Evolutionary conservation across 129 eudicot genomes (phyloP), one percentile per base, ranked within the genome.

Genomic region (Pseudognaphalium luteoalbum): DNA sequence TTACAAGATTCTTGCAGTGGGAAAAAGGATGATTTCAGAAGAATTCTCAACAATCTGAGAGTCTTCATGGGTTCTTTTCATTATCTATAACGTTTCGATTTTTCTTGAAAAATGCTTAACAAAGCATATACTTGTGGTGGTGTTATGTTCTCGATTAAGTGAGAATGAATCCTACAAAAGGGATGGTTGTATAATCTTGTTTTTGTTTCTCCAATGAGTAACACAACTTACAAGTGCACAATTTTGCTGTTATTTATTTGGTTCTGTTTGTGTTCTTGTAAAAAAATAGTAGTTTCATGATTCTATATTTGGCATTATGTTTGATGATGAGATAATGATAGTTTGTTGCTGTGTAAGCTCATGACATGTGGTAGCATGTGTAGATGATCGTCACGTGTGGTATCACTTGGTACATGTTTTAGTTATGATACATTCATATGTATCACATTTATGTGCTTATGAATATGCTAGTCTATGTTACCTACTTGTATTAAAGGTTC

Each of bases 11-110:
- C 70, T 67, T 60, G 42, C 25, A 50, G 6, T 50, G 61, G 32
- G 17, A 22, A 54, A 42, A 73, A 73, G 21, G 41, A 60, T 20
- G 22, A 35, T 57, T 21, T 22, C 3, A 20, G 25, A 67, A 57
- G 57, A 66, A 73, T 64, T 73, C 83, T 73, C 83, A 80, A 80
- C 79, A 74, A 80, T 71, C 79, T 66, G 80, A 80, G 80, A 60
- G 47, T 74, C 71, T 80, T 66, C 58, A 22, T 59, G 63, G 15
- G 15, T 62, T 34, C 12, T 70, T 30, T 52, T 37, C 15, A 34
- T 34, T 8, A 20, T 50, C 1, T 52, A n/a, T 65, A 4, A 76
- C 54, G 29, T 66, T 65, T 76, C 32, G 14, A 34, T 74, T 42
- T 75, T 75, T 63, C 79, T 17, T 30, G 12, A 75, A 75, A 44